These are phyloP conservation scores for Naganishia antarctica DNA, from an alignment of 768 basidiomycete genomes.

Conservation along the genomic window DNA sequence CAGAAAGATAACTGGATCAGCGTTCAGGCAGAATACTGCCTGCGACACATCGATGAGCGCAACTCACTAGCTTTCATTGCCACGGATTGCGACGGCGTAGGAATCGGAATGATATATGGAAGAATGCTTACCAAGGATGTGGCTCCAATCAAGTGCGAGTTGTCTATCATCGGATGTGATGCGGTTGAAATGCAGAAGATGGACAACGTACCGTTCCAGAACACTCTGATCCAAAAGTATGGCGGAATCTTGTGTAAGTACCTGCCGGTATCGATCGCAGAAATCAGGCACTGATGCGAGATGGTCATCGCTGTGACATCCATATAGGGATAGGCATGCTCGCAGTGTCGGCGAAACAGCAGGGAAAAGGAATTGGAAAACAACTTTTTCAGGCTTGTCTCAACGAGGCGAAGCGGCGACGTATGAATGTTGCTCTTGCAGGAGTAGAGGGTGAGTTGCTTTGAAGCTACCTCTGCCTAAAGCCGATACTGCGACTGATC, in stretches of 20 bases:
- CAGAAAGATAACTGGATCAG: background rate
- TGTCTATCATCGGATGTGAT: background rate
- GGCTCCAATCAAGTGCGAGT: background rate
- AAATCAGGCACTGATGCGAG: background rate
- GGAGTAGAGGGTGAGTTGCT: conserved; percentile 2
- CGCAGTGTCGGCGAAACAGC: background rate
- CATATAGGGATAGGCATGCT: background rate
- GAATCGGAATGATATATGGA: background rate
- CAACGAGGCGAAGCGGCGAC: background rate
- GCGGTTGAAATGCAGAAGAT: background rate
- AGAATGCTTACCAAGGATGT: background rate
- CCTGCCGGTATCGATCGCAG: no score
- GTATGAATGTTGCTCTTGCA: background rate
- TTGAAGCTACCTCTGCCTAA: background rate
- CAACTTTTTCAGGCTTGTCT: background rate
- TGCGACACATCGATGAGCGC: background rate
- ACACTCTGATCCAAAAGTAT: background rate
- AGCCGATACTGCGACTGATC: no score
- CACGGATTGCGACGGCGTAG: background rate
- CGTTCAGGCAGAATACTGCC: background rate
- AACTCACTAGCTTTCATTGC: background rate
- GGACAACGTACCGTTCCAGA: background rate
- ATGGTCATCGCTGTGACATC: background rate
- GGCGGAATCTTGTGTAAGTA: background rate
- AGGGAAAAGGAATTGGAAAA: background rate